Percentiles rank a stretch among this genome's conserved stretches.
Conservation (phyloP, 345 rosid genomes). For the Salix koriyanagi region DNA sequence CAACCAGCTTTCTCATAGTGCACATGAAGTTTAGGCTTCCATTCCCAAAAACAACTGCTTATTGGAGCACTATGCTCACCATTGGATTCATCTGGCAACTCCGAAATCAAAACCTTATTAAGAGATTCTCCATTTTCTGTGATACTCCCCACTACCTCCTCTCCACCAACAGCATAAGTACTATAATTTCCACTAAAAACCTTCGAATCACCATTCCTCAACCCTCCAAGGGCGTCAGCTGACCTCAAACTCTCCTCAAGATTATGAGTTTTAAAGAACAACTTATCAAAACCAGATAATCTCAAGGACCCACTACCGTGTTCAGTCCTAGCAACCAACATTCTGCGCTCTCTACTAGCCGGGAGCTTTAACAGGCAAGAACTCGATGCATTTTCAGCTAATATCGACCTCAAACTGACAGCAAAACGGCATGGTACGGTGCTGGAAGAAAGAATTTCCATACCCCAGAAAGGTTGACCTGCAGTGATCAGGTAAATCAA, state of each 20-base stretch:
- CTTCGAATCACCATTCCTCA: conserved; percentile 25
- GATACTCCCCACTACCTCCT: conserved; percentile 36
- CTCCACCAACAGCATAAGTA: conserved; percentile 55
- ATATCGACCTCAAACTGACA: conserved; percentile 28
- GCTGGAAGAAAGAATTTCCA: conserved; percentile 59
- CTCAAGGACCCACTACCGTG: conserved; percentile 28
- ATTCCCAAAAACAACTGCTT: conserved; percentile 61
- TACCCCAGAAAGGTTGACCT: conserved; percentile 34
- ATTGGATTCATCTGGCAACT: conserved; percentile 55
- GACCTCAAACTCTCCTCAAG: conserved; percentile 18
- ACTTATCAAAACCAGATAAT: conserved; percentile 9
- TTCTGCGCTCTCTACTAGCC: conserved; percentile 13
- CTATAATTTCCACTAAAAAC: conserved; percentile 39
- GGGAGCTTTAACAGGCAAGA: conserved; percentile 24
- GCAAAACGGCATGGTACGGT: conserved; percentile 33
- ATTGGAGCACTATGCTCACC: conserved; percentile 53
- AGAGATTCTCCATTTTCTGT: conserved; percentile 32
- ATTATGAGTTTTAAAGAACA: conserved; percentile 4
- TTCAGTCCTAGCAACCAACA: conserved; percentile 17
- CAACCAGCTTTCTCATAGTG: conserved; percentile 73
- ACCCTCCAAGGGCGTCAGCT: conserved; percentile 9
- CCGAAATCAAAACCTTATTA: conserved; percentile 61
- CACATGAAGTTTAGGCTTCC: conserved; percentile 77
- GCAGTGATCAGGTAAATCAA: conserved; percentile 21
- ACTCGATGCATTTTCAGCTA: conserved; percentile 22